Evolutionary conservation across 768 basidiomycete genomes (phyloP).

Genomic region (Lentinus brumalis): DNA sequence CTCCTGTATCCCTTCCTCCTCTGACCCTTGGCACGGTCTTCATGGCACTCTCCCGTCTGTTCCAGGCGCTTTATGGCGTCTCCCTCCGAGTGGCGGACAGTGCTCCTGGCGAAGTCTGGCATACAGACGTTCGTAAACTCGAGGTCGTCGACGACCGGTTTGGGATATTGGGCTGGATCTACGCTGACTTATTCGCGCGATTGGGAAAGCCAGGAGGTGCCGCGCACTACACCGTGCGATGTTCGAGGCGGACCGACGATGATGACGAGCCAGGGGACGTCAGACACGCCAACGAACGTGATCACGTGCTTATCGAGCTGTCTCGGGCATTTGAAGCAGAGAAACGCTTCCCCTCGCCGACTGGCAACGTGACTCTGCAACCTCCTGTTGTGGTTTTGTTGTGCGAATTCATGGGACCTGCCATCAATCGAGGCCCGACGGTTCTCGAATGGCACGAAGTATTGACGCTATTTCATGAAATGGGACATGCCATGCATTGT

Average conservation of each 20-base stretch:
- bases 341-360: slow-evolving; percentile 62
- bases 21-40: slow-evolving; percentile 90
- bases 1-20: slow-evolving; percentile 70
- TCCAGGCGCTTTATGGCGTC: slow-evolving; percentile 86
- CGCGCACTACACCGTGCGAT: slow-evolving; percentile 97
- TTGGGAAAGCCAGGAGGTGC: slow-evolving; percentile 87
- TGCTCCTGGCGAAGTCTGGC: slow-evolving; percentile 85
- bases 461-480: slow-evolving; percentile 94
- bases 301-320: slow-evolving; percentile 27
- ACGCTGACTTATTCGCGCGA: slow-evolving; percentile 87
- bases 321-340: slow-evolving; percentile 66
- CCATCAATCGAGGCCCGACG: slow-evolving; percentile 62
- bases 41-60: slow-evolving; percentile 87
- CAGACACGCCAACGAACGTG: slow-evolving; percentile 39
- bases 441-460: slow-evolving; percentile 92
- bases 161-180: too few species aligned
- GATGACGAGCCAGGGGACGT: slow-evolving; percentile 80
- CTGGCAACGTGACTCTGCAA: slow-evolving; percentile 73
- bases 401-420: slow-evolving; percentile 80
- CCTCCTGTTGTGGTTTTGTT: slow-evolving; percentile 90
- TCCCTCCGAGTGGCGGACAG: slow-evolving; percentile 71
- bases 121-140: slow-evolving; percentile 83
- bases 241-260: slow-evolving; percentile 89
- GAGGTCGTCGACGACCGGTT: slow-evolving; percentile 95
- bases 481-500: slow-evolving; percentile 99